Percentiles rank a stretch among this genome's conserved stretches.
Conservation (phyloP, 2,329 filamentous ascomycete genomes). For the Microthyrium microscopicum region DNA sequence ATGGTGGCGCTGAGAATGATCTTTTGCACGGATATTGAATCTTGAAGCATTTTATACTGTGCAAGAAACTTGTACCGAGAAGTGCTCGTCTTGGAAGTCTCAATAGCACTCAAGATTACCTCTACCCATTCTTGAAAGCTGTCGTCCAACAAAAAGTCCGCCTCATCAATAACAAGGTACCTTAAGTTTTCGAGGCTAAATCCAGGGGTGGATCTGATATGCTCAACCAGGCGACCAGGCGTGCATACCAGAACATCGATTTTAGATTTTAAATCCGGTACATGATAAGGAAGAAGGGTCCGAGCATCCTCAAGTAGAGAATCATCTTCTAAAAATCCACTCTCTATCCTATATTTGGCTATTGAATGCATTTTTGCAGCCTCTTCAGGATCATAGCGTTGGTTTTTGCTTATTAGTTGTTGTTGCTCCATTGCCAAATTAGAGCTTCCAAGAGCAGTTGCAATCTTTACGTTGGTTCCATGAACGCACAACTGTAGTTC, state of each 20-base stretch:
- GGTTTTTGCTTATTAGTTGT: slow-evolving; percentile 40
- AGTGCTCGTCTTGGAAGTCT: slow-evolving; percentile 31
- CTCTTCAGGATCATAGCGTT: slow-evolving; percentile 45
- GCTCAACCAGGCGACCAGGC: slow-evolving; percentile 80
- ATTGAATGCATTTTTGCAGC: slow-evolving; percentile 33
- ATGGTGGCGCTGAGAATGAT: slow-evolving; percentile 84
- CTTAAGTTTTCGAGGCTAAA: slow-evolving; percentile 64
- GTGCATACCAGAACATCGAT: slow-evolving; percentile 85
- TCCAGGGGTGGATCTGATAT: slow-evolving; percentile 66
- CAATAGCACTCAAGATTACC: slow-evolving; percentile 43
- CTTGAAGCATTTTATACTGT: slow-evolving; percentile 25
- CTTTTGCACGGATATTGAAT: slow-evolving; percentile 51
- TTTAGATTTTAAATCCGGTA: slow-evolving; percentile 50
- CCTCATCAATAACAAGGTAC: slow-evolving; percentile 88
- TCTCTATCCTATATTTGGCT: slow-evolving; percentile 16
- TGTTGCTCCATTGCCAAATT: slow-evolving; percentile 50
- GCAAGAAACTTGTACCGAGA: not conserved
- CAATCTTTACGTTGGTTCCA: slow-evolving; percentile 59
- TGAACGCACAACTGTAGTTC: slow-evolving; percentile 58
- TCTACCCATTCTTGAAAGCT: slow-evolving; percentile 86
- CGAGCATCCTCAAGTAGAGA: slow-evolving; percentile 22
- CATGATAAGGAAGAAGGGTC: slow-evolving; percentile 39
- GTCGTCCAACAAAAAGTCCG: slow-evolving; percentile 78
- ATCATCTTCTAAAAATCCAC: slow-evolving; percentile 20
- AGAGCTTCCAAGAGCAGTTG: slow-evolving; percentile 68